Evolutionary conservation across 2,329 filamentous ascomycete species (phyloP).

Genomic region (Clonostachys solani): DNA sequence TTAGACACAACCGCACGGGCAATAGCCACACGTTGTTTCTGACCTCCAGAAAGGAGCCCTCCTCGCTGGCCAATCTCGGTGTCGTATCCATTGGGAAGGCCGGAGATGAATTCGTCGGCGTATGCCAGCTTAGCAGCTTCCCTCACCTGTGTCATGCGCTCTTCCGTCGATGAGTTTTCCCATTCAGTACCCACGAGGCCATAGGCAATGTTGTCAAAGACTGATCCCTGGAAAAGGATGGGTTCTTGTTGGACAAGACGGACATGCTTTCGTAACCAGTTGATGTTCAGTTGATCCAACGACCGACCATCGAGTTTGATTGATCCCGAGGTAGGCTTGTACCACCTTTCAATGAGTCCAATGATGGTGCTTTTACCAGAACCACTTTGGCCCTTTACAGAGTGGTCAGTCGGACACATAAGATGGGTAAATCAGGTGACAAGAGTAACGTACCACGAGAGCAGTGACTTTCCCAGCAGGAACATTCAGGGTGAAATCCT

Average conservation of each 20-base stretch:
- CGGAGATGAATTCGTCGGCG: slow-evolving; percentile 83
- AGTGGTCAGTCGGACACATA: too few species aligned
- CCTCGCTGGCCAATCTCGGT: slow-evolving; percentile 95
- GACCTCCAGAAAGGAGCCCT: slow-evolving; percentile 87
- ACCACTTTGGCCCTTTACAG: background rate
- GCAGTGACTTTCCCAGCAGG: slow-evolving; percentile 91
- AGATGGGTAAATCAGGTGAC: too few species aligned
- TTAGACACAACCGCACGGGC: slow-evolving; percentile 86
- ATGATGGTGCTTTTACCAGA: slow-evolving; percentile 23
- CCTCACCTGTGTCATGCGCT: slow-evolving; percentile 55
- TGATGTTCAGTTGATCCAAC: slow-evolving; percentile 75
- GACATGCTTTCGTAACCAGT: slow-evolving; percentile 89
- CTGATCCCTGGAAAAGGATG: slow-evolving; percentile 82
- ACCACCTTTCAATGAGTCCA: slow-evolving; percentile 31
- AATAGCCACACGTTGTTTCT: slow-evolving; percentile 96
- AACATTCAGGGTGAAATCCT: slow-evolving; percentile 73
- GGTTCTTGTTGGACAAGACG: slow-evolving; percentile 92
- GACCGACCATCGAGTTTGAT: slow-evolving; percentile 82
- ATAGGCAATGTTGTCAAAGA: slow-evolving; percentile 82
- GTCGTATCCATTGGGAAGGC: slow-evolving; percentile 82
- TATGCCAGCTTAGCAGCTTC: slow-evolving; percentile 90
- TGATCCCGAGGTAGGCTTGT: slow-evolving; percentile 76
- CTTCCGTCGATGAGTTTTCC: slow-evolving; percentile 39
- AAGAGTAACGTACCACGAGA: slow-evolving; percentile 64
- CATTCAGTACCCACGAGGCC: slow-evolving; percentile 75